Conservation (phyloP, 768 basidiomycete genomes). For the Suillus decipiens region DNA sequence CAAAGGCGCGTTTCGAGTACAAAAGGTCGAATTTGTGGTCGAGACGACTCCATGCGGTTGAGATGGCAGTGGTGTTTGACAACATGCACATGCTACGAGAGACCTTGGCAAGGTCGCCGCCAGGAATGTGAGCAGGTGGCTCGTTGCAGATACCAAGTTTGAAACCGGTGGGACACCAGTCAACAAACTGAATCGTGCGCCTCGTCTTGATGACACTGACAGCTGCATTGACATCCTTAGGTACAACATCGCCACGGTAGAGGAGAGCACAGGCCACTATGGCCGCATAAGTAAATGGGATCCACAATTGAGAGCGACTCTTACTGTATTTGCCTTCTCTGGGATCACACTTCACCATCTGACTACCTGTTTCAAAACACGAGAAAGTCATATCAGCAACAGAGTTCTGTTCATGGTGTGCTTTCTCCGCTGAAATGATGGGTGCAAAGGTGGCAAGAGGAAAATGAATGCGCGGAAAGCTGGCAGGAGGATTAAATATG, state of each 20-base stretch:
- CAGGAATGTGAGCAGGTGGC: constrained; percentile 72
- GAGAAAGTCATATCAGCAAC: constrained; percentile 98
- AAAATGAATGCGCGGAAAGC: constrained; percentile 99
- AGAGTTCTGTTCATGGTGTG: constrained; percentile 94
- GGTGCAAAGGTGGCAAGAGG: constrained; percentile 96
- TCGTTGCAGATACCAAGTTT: constrained; percentile 81
- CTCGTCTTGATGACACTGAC: constrained; percentile 76
- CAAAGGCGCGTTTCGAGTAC: constrained; percentile 64
- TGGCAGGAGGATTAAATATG: constrained; percentile 28
- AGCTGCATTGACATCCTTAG: constrained; percentile 77
- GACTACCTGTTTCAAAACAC: constrained; percentile 77
- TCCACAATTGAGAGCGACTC: constrained; percentile 17
- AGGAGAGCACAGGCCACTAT: constrained; percentile 67
- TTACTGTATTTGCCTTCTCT: constrained; percentile 77
- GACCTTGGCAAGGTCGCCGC: constrained; percentile 76
- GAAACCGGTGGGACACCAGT: constrained; percentile 82
- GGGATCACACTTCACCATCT: constrained; percentile 82
- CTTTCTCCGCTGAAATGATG: constrained; percentile 91
- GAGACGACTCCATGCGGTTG: constrained; percentile 70
- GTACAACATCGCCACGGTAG: constrained; percentile 77
- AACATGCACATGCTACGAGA: constrained; percentile 78
- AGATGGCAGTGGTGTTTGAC: constrained; percentile 75
- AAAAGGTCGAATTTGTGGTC: constrained; percentile 81
- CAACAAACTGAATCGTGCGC: constrained; percentile 78
- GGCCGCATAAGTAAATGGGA: constrained; percentile 5